Base-by-base conservation (phyloP, 2,329 filamentous ascomycete genomes). In the Diaporthe sp. region DNA sequence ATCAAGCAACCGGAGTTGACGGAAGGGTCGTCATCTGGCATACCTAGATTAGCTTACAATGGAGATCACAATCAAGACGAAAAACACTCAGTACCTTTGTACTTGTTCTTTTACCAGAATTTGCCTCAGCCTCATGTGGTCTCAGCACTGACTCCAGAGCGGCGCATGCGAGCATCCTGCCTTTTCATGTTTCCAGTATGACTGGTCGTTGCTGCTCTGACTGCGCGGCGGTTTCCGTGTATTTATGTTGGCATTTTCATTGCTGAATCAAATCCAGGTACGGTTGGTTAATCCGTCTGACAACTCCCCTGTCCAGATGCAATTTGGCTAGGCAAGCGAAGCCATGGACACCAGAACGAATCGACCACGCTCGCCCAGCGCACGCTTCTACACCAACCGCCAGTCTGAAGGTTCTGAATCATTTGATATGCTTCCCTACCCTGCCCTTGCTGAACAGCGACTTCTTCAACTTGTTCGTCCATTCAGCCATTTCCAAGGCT, bases 21-120 rank as follows among this genome's bases (percentile, higher is more conserved):
- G 94, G 94, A 78, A 91, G 94, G 81, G 88, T 97, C 79, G 94
- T 96, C 70, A 91, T 97, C 79, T 97, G 94, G 94, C 89, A 88
- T 78, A 87, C 88, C 71, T 95, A 91, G 83, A 82, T 47, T 77
- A 78, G 75, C 80, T 68, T 75, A 79, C 61, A 74, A 73, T 74
- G 73, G 71, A 74, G 58, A 20, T 60, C 53, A 73, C 67, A 77
- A 78, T 73, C 67, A 70, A 70, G 25, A 75, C 57, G 73, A 60
- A 51, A 68, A 75, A 55, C 49, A 58, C n/a, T 31, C 39, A 65
- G 25, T 31, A 28, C 17, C 73, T 71, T 76, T 73, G 60, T 71
- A 57, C 47, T 73, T 44, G 49, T 49, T 73, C 72, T 77, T 77
- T 76, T 55, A 65, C 37, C 42, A 63, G 34, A 13, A 31, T 71